Conservation (phyloP, 1,284 basidiomycete genomes). For the Trametes hirsuta region DNA sequence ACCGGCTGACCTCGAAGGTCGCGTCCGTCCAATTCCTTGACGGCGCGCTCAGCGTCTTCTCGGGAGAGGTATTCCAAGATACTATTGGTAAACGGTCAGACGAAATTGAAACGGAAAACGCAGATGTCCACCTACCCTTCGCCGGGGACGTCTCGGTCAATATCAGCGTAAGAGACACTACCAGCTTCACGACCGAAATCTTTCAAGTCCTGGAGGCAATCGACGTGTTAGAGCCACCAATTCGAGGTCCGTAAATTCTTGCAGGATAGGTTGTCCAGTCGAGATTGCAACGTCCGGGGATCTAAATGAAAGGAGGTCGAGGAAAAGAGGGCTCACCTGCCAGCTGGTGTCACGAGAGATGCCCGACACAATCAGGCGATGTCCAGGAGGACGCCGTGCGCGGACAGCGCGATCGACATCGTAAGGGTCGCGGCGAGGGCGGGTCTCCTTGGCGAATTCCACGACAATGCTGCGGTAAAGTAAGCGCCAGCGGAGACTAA, state of each 20-base stretch:
- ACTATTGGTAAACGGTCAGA: slow-evolving; percentile 43
- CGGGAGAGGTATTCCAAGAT: slow-evolving; percentile 88
- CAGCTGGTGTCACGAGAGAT: slow-evolving; percentile 93
- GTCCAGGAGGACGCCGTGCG: slow-evolving; percentile 76
- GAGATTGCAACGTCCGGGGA: background rate
- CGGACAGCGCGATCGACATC: slow-evolving; percentile 63
- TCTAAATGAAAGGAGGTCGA: background rate
- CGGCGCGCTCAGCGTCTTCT: slow-evolving; percentile 91
- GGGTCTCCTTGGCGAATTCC: slow-evolving; percentile 88
- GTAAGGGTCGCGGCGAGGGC: slow-evolving; percentile 78
- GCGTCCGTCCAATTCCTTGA: slow-evolving; percentile 80
- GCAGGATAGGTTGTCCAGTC: background rate
- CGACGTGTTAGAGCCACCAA: slow-evolving; percentile 12
- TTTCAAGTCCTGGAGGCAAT: slow-evolving; percentile 81
- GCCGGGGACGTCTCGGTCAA: slow-evolving; percentile 82
- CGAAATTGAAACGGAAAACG: background rate
- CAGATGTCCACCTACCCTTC: slow-evolving; percentile 69
- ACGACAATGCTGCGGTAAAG: slow-evolving; percentile 73
- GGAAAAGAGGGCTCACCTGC: slow-evolving; percentile 72
- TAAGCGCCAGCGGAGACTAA: slow-evolving; percentile 15
- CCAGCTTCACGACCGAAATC: slow-evolving; percentile 94
- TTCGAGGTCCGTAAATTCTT: background rate
- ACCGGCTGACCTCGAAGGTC: slow-evolving; percentile 83
- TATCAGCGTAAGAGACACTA: slow-evolving; percentile 90
- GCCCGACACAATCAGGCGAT: slow-evolving; percentile 83